phyloP scores from a whole-genome alignment of 306 rosid species.

The Corylus avellana region DNA sequence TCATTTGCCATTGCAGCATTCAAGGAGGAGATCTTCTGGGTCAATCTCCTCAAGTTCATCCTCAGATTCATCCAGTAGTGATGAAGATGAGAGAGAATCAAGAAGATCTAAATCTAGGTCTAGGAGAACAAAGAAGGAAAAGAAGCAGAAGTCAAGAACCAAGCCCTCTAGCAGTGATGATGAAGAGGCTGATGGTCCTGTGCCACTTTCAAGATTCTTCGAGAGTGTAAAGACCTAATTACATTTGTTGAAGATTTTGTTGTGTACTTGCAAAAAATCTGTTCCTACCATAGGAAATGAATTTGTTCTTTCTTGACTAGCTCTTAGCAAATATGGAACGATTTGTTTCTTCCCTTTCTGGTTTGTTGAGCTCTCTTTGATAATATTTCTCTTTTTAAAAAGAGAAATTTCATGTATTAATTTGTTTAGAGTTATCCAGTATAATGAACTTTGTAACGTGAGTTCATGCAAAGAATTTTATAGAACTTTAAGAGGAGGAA shows the following conservation, averaged over 20 bases:
- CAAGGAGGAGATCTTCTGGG: slow-evolving; percentile 74
- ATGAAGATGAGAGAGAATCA: slow-evolving; percentile 67
- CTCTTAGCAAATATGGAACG: slow-evolving; percentile 23
- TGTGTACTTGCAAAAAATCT: slow-evolving; percentile 39
- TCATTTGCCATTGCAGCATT: slow-evolving; percentile 55
- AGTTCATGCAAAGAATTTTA: not conserved
- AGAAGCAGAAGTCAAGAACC: slow-evolving; percentile 68
- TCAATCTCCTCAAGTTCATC: slow-evolving; percentile 75
- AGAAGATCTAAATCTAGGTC: slow-evolving; percentile 87
- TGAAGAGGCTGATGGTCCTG: slow-evolving; percentile 71
- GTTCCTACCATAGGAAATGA: slow-evolving; percentile 39
- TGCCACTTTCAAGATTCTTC: slow-evolving; percentile 91
- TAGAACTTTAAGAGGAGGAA: not conserved
- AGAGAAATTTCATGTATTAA: not conserved
- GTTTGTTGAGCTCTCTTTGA: slow-evolving; percentile 38
- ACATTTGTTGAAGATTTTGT: slow-evolving; percentile 33
- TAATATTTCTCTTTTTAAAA: slow-evolving; percentile 17
- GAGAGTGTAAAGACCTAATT: slow-evolving; percentile 56
- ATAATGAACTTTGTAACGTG: not conserved
- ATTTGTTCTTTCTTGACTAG: slow-evolving; percentile 29
- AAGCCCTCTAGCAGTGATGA: slow-evolving; percentile 53
- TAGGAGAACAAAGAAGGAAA: slow-evolving; percentile 79
- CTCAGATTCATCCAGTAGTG: slow-evolving; percentile 62
- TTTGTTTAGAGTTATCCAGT: slow-evolving; percentile 1
- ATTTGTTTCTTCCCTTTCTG: slow-evolving; percentile 27